phyloP scores from a whole-genome alignment of 148 eudicot genomes.

The Heliamphora exappendiculata region DNA sequence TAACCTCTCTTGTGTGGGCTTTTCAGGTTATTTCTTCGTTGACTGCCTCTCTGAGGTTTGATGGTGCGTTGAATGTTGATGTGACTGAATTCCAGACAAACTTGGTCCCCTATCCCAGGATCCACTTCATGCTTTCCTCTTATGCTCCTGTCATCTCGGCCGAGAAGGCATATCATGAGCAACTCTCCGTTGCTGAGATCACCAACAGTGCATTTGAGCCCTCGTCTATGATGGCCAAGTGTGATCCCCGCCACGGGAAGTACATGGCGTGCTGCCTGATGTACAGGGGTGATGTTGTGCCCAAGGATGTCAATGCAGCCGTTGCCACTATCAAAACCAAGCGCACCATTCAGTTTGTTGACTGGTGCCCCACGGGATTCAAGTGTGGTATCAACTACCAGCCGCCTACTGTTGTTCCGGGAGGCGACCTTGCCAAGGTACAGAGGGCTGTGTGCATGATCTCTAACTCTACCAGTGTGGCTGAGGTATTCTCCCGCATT shows the following conservation, averaged over 20 bases:
- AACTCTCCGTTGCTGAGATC: constrained; percentile 31
- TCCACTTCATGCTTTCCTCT: constrained; percentile 36
- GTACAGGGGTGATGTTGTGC: constrained; percentile 35
- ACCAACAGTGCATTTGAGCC: constrained; percentile 32
- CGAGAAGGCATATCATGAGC: constrained; percentile 27
- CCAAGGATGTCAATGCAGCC: constrained; percentile 29
- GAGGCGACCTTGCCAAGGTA: constrained; percentile 32
- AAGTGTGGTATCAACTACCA: constrained; percentile 35
- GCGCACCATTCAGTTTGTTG: constrained; percentile 32
- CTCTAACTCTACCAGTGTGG: constrained; percentile 31
- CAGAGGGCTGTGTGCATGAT: constrained; percentile 35
- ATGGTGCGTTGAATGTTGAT: constrained; percentile 31
- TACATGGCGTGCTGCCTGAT: constrained; percentile 33
- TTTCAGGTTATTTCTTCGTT: constrained; percentile 33
- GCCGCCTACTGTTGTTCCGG: constrained; percentile 30
- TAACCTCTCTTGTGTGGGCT: background rate
- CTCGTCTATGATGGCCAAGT: constrained; percentile 35
- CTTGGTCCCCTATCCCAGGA: constrained; percentile 30
- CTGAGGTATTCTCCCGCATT: constrained; percentile 29
- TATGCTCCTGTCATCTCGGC: constrained; percentile 38
- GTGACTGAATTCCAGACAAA: constrained; percentile 32
- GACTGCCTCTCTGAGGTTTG: constrained; percentile 30
- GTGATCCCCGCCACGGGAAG: constrained; percentile 30
- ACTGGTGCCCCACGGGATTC: constrained; percentile 34
- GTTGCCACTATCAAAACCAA: constrained; percentile 31